These are phyloP conservation scores for Cyberlindnera euphorbiae DNA, from an alignment of 805 yeast species.

Conservation along the genomic window DNA sequence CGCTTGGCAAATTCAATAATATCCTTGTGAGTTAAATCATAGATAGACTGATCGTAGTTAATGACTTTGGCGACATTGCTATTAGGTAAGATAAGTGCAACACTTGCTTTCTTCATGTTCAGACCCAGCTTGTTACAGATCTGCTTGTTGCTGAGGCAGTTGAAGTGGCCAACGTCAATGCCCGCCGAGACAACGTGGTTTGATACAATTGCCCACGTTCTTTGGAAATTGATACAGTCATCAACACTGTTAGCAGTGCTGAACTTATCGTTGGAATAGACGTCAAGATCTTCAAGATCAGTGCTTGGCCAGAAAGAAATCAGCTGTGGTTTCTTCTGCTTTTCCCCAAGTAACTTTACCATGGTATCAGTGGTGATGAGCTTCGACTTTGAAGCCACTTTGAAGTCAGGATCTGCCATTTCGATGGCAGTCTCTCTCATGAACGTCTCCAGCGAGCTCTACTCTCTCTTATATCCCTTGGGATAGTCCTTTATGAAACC, in stretches of 20 bases:
- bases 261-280: constrained; percentile 29
- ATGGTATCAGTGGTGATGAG: constrained; percentile 38
- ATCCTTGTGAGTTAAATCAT: constrained; percentile 25
- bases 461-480: constrained; percentile 37
- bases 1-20: constrained; percentile 43
- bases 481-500: constrained; percentile 47
- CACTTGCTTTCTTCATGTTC: constrained; percentile 34
- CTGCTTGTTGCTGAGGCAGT: constrained; percentile 46
- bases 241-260: constrained; percentile 33
- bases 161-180: constrained; percentile 50
- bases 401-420: constrained; percentile 33
- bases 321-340: constrained; percentile 43
- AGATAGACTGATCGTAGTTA: constrained; percentile 17
- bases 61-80: constrained; percentile 40
- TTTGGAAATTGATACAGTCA: constrained; percentile 46
- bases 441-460: constrained; percentile 47
- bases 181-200: constrained; percentile 36
- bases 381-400: constrained; percentile 38
- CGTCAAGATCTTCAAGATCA: constrained; percentile 33
- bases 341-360: constrained; percentile 40
- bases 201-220: constrained; percentile 54
- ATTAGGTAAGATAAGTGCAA: constrained; percentile 51
- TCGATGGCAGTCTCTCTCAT: constrained; percentile 50
- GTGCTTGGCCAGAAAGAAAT: constrained; percentile 65
- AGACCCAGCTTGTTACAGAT: constrained; percentile 52